Percentiles rank a stretch among this genome's conserved stretches.
Evolutionary conservation across 2,329 filamentous ascomycete species (phyloP).

Genomic region (Periconia sp.): DNA sequence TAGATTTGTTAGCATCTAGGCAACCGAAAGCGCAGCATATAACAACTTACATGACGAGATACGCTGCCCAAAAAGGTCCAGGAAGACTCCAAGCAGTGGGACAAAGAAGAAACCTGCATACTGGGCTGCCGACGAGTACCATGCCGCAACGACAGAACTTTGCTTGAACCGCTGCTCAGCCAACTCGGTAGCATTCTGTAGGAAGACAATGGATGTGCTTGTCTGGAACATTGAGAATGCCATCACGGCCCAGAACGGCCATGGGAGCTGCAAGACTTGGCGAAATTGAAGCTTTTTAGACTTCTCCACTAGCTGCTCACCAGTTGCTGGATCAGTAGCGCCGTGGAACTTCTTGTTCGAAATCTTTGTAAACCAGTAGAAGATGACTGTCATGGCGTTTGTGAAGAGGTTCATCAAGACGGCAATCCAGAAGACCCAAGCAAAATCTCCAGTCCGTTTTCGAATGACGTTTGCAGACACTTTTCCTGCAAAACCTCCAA

Average conservation of each 20-base stretch:
- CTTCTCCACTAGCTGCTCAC: slow-evolving; percentile 61
- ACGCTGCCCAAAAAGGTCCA: slow-evolving; percentile 59
- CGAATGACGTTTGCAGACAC: slow-evolving; percentile 63
- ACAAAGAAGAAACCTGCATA: slow-evolving; percentile 62
- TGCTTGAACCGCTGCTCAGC: slow-evolving; percentile 62
- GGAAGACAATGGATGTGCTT: slow-evolving; percentile 57
- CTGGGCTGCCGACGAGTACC: slow-evolving; percentile 61
- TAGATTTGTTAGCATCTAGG: too few species aligned
- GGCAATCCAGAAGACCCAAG: slow-evolving; percentile 63
- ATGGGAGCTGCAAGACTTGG: slow-evolving; percentile 61
- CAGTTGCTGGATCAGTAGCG: slow-evolving; percentile 57
- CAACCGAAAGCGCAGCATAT: too few species aligned
- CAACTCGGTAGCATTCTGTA: slow-evolving; percentile 62
- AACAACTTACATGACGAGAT: slow-evolving; percentile 45
- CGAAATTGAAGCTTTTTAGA: slow-evolving; percentile 59
- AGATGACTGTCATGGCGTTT: slow-evolving; percentile 55
- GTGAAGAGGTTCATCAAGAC: slow-evolving; percentile 68
- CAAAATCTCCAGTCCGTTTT: slow-evolving; percentile 60
- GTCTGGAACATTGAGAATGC: slow-evolving; percentile 62
- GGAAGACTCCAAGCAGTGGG: slow-evolving; percentile 57
- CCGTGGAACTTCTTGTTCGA: slow-evolving; percentile 52
- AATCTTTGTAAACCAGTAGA: slow-evolving; percentile 59
- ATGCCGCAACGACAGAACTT: slow-evolving; percentile 58
- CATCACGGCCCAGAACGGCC: slow-evolving; percentile 61
- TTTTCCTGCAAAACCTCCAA: slow-evolving; percentile 63